Conservation (phyloP, 2,329 filamentous ascomycete genomes). For the Leptosphaerulina australis region DNA sequence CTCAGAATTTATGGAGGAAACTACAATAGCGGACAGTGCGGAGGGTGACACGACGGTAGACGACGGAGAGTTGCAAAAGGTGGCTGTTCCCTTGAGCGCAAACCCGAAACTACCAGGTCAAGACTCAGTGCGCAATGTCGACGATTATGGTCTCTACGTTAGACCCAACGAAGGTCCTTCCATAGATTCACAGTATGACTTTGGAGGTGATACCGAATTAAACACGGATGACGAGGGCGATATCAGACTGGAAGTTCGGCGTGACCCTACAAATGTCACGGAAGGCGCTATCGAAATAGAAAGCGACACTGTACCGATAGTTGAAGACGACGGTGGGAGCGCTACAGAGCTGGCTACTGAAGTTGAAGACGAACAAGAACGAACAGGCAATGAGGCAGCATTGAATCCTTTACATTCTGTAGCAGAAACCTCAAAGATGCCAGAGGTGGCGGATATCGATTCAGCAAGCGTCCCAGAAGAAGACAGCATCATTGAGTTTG, state of each 20-base stretch:
- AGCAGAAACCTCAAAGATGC: neutral
- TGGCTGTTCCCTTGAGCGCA: neutral
- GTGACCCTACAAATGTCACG: neutral
- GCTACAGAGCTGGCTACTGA: slow-evolving; percentile 5
- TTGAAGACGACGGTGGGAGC: slow-evolving; percentile 2
- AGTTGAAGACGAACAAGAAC: slow-evolving; percentile 8
- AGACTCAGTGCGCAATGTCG: slow-evolving; percentile 22
- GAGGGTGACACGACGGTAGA: slow-evolving; percentile 15
- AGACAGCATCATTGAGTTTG: slow-evolving; percentile 2
- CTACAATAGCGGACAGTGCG: slow-evolving; percentile 9
- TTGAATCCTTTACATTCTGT: neutral
- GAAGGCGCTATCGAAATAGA: slow-evolving; percentile 15
- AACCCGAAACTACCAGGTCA: neutral
- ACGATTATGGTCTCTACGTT: slow-evolving; percentile 35
- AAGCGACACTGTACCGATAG: neutral
- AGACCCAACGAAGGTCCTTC: slow-evolving; percentile 51
- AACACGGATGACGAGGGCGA: slow-evolving; percentile 30
- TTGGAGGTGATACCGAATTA: slow-evolving; percentile 39
- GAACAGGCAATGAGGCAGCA: slow-evolving; percentile 4
- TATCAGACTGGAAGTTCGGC: neutral
- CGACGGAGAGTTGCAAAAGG: slow-evolving; percentile 4
- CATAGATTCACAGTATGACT: slow-evolving; percentile 62
- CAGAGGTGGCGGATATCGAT: neutral
- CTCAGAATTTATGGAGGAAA: slow-evolving; percentile 5
- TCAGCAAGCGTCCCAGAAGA: slow-evolving; percentile 4